Base-by-base conservation (phyloP, 805 yeast genomes). In the Zygosaccharomyces lentus region DNA sequence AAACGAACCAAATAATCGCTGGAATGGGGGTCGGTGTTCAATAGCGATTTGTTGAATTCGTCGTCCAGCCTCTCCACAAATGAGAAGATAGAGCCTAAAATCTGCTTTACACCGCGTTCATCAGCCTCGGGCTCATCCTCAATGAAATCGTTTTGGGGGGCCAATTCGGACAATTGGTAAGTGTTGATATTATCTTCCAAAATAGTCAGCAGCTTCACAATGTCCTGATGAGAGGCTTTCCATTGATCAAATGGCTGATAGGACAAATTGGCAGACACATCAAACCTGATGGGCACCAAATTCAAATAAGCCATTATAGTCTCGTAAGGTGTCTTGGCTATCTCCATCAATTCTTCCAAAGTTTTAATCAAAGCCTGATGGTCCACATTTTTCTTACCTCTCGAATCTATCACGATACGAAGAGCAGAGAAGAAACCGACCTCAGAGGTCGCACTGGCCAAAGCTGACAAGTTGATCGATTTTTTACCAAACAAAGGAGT, bases 341-440 rank as follows among this genome's bases (percentile, higher is more conserved):
- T 74, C 9, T 69, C 58, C 40, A 76, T 56, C 51, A 87, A 72
- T 38, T 72, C 74, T 69, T 86, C 96, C 61, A 93, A 74, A 37
- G 76, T 72, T 46, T 71, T 70, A 53, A 89, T 79, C 68, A 91
- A 96, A 66, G 87, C 95, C 52, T 64, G 66, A 53, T 82, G 80
- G 66, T 91, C 96, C 52, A 88, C 84, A 66, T 87, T 89, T 75
- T 87, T 91, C 75, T 90, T 90, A 74, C 99, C 99, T 71, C 99
- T 83, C 41, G 89, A 76, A 68, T 93, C 98, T 49, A 85, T 72
- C 47, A 93, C 81, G 45, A 80, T 68, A 64, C 83, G 78, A 64
- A 93, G 75, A 29, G 85, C 79, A 47, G 81, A 72, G 72, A 90
- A 88, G 46, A 89, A 81, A 46, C 72, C 75, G 13, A 70, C 73